Percentiles rank a stretch among this genome's conserved stretches.
phyloP scores from a whole-genome alignment of 2,329 filamentous ascomycete species.

The Davidsoniella eucalypti region DNA sequence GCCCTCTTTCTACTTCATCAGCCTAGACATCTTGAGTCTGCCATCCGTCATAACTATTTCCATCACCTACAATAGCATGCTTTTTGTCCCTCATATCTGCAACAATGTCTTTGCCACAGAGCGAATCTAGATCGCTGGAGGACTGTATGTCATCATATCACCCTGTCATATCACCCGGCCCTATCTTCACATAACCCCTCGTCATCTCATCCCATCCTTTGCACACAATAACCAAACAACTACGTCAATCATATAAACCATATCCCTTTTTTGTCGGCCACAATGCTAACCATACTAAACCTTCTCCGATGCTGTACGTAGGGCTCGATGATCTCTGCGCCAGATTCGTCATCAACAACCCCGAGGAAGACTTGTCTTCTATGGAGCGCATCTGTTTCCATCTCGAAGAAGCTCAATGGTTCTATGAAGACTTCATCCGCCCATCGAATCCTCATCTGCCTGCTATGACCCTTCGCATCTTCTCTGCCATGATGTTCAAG shows the following conservation, averaged over 20 bases:
- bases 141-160: not conserved
- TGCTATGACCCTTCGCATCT: slow-evolving; percentile 67
- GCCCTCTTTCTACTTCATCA: not conserved
- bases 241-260: not conserved
- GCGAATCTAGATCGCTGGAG: slow-evolving; percentile 8
- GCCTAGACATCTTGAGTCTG: too few relatives aligned
- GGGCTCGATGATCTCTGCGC: slow-evolving; percentile 96
- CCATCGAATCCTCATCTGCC: slow-evolving; percentile 73
- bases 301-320: not conserved
- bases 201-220: not conserved
- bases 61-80: slow-evolving; percentile 3
- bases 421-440: slow-evolving; percentile 98
- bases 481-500: slow-evolving; percentile 81
- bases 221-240: not conserved
- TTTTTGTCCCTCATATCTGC: slow-evolving; percentile 2
- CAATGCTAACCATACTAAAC: not conserved
- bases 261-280: not conserved
- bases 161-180: too few relatives aligned
- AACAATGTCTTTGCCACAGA: slow-evolving; percentile 6
- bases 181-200: too few relatives aligned
- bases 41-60: too few relatives aligned
- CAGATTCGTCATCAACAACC: slow-evolving; percentile 95
- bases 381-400: slow-evolving; percentile 95
- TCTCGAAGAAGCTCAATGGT: slow-evolving; percentile 99
- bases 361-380: slow-evolving; percentile 73